These are phyloP conservation scores for Pelargonium cotyledonis DNA, from an alignment of 441 rosid species.

Conservation along the genomic window DNA sequence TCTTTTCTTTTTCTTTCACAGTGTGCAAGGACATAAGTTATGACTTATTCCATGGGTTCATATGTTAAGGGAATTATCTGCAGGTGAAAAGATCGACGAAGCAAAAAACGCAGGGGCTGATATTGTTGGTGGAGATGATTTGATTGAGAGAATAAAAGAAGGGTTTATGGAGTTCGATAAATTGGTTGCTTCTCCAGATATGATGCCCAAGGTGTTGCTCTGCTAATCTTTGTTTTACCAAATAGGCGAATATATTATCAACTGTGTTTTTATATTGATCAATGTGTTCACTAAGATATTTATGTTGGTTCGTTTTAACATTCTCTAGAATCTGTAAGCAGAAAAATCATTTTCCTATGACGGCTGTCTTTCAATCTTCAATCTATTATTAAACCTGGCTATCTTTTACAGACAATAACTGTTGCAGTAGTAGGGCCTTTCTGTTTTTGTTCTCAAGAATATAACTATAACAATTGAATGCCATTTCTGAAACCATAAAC, in stretches of 20 bases:
- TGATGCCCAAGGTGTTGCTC: slow-evolving; percentile 91
- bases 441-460: neutral
- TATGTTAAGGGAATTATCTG: slow-evolving; percentile 15
- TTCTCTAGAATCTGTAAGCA: too few relatives aligned
- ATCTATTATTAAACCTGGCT: too few relatives aligned
- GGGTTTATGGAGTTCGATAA: slow-evolving; percentile 99
- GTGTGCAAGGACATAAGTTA: neutral
- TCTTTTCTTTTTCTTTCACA: neutral
- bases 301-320: too few relatives aligned
- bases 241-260: neutral
- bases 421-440: neutral
- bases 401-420: neutral
- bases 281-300: too few relatives aligned
- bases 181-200: slow-evolving; percentile 94
- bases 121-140: slow-evolving; percentile 91
- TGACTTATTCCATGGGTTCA: slow-evolving; percentile 3
- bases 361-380: too few relatives aligned
- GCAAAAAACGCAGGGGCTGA: slow-evolving; percentile 99
- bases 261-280: too few relatives aligned
- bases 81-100: slow-evolving; percentile 96
- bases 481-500: neutral
- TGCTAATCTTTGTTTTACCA: slow-evolving; percentile 8
- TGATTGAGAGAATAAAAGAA: slow-evolving; percentile 83
- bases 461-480: neutral
- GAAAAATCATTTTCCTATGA: too few relatives aligned